Percentiles rank a stretch among this genome's conserved stretches.
phyloP scores from a whole-genome alignment of 345 rosid genomes.

The Erysimum cheiranthoides region DNA sequence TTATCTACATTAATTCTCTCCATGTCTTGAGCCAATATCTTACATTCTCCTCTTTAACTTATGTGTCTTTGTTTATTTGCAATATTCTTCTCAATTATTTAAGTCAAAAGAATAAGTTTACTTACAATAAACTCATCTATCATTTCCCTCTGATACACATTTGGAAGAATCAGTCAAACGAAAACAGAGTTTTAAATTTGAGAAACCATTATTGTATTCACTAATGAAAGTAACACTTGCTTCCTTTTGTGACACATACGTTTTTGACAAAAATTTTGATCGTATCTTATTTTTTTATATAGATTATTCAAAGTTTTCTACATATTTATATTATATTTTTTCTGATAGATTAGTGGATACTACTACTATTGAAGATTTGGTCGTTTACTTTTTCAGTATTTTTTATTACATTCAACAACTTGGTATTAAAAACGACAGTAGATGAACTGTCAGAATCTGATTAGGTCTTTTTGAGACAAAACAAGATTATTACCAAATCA shows the following conservation, averaged over 20 bases:
- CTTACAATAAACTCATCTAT: no score
- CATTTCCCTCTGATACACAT: no score
- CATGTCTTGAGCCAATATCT: not conserved
- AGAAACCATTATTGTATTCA: not conserved
- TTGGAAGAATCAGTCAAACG: no score
- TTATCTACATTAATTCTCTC: not conserved
- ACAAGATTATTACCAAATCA: not conserved
- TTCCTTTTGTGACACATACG: no score
- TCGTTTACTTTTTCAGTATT: not conserved
- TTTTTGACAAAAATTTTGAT: no score
- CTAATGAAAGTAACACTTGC: no score
- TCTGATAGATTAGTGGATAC: not conserved
- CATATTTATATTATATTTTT: not conserved
- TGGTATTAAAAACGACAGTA: not conserved
- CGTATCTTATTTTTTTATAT: not conserved
- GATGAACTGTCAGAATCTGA: conserved; percentile 19
- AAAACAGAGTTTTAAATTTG: not conserved
- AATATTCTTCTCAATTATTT: no score
- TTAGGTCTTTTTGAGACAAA: not conserved
- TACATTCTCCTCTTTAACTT: no score
- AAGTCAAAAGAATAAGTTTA: no score
- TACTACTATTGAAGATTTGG: not conserved
- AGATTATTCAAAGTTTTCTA: not conserved
- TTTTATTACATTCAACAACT: conserved; percentile 11
- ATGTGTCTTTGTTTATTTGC: no score